Evolutionary conservation across 1,284 basidiomycete species (phyloP), one percentile per base, ranked within the genome.

Genomic region (Xerocomus amazonicus): DNA sequence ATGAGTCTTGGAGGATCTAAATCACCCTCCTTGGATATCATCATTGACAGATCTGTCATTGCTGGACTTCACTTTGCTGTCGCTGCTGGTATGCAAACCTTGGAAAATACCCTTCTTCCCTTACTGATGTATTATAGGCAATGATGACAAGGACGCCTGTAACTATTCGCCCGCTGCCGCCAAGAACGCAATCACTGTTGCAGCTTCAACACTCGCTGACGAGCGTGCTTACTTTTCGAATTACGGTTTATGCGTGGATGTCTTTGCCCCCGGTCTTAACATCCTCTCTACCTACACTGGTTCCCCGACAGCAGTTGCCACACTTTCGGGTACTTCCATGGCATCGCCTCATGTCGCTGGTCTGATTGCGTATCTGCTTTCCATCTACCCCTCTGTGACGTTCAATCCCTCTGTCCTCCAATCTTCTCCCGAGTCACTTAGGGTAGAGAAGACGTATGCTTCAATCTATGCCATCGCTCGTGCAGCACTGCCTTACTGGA

Each of bases 1-100:
- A 97, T 99, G 96, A 92, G 87, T 67, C 86, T 99, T 48, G 96
- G 96, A 57, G 96, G 96, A 65, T 92, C 92, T 60, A 96, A 94
- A 76, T 93, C 92, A n/a, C 78, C 76, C 36, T 81, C 90, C 39
- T 80, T 98, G 50, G 92, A 99, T 62, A 77, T 80, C 34, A 84
- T 89, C 43, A 92, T 99, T 55, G 85, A 98, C 73, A 77, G 75
- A 47, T 94, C 95, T 47, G 92, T 97, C 49, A 79, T 81, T 27
- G 60, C 67, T 41, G 96, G 96, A 47, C 78, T 99, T 50, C 92
- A 97, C 78, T 97, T 98, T 63, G 92, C 92, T 58, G 93, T 97
- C 54, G 93, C 93, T 49, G 95, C 94, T 53, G 94, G 92, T 78
- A 78, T 72, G 74, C 69, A n/a, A n/a, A 35, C 27, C 26, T 27